A percentile compares a stretch with the other conserved stretches of the same genome.
phyloP scores from a whole-genome alignment of 2,329 filamentous ascomycete species.

The Ophiocordyceps camponoti-leonardi region DNA sequence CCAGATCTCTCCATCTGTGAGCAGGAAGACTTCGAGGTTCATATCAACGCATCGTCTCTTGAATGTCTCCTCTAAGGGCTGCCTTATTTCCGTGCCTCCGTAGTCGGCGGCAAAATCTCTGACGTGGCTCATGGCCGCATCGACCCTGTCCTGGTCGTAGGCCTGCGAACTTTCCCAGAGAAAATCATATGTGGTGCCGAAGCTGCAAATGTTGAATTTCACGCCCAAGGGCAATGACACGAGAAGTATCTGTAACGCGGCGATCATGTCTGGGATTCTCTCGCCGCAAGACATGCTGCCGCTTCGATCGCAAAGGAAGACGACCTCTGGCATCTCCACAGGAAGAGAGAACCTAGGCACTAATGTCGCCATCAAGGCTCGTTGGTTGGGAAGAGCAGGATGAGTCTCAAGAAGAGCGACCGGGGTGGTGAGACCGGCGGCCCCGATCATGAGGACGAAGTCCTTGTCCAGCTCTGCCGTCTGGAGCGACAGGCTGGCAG shows the following conservation, averaged over 20 bases:
- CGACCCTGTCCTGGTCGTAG: constrained; percentile 26
- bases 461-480: constrained; percentile 40
- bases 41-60: constrained; percentile 23
- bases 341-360: constrained; percentile 53
- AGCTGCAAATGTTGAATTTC: constrained; percentile 56
- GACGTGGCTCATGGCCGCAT: constrained; percentile 24
- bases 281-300: constrained; percentile 47
- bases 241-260: constrained; percentile 44
- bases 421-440: constrained; percentile 42
- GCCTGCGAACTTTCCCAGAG: constrained; percentile 28
- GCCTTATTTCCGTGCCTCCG: constrained; percentile 36
- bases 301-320: constrained; percentile 58
- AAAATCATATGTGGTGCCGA: constrained; percentile 30
- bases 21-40: constrained; percentile 33
- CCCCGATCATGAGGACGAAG: constrained; percentile 48
- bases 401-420: constrained; percentile 50
- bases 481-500: constrained; percentile 38
- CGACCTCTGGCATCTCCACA: constrained; percentile 37
- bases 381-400: constrained; percentile 33
- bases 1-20: constrained; percentile 42
- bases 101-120: constrained; percentile 24
- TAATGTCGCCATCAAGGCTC: constrained; percentile 52
- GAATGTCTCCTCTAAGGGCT: constrained; percentile 26
- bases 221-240: constrained; percentile 46
- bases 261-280: constrained; percentile 34